These are phyloP conservation scores for Cutaneotrichosporon mucoides DNA, from an alignment of 1,284 basidiomycete genomes.

Conservation along the genomic window DNA sequence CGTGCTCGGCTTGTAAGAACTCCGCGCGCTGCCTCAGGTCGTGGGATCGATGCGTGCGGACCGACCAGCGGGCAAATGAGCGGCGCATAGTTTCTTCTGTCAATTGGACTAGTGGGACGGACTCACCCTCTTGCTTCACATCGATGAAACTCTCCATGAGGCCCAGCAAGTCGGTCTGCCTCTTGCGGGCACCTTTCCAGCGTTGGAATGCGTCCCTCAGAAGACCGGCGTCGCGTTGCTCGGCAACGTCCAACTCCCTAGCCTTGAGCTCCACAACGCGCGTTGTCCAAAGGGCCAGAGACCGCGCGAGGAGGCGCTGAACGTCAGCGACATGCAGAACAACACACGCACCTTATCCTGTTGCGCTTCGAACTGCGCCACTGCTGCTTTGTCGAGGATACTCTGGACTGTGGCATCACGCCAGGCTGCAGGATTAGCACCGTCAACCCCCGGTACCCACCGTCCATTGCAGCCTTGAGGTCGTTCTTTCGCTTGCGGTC, in stretches of 20 bases:
- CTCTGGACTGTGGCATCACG: constrained; percentile 12
- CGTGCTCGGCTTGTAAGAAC: constrained; percentile 16
- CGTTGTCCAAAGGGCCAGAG: constrained; percentile 31
- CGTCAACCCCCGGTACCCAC: background rate
- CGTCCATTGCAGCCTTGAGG: background rate
- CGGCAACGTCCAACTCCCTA: constrained; percentile 32
- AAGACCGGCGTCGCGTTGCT: constrained; percentile 22
- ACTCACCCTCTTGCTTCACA: constrained; percentile 27
- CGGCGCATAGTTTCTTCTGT: constrained; percentile 26
- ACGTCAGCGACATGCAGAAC: too few species aligned
- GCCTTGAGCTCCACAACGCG: constrained; percentile 41
- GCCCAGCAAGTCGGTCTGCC: constrained; percentile 15
- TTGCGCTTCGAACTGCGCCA: constrained; percentile 16
- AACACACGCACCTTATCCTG: constrained; percentile 15
- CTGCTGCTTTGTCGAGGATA: constrained; percentile 8
- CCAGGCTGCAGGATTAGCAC: constrained; percentile 8
- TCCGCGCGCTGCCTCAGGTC: constrained; percentile 21
- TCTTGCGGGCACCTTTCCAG: constrained; percentile 15
- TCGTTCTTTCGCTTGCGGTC: constrained; percentile 8
- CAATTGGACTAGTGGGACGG: background rate
- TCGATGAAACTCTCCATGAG: constrained; percentile 29
- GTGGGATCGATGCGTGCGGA: background rate
- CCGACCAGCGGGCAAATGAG: constrained; percentile 26
- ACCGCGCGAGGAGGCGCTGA: constrained; percentile 5
- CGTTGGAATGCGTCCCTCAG: constrained; percentile 19